These are phyloP conservation scores for Leucocoprinus sp. DNA, from an alignment of 768 basidiomycete species.

Conservation along the genomic window DNA sequence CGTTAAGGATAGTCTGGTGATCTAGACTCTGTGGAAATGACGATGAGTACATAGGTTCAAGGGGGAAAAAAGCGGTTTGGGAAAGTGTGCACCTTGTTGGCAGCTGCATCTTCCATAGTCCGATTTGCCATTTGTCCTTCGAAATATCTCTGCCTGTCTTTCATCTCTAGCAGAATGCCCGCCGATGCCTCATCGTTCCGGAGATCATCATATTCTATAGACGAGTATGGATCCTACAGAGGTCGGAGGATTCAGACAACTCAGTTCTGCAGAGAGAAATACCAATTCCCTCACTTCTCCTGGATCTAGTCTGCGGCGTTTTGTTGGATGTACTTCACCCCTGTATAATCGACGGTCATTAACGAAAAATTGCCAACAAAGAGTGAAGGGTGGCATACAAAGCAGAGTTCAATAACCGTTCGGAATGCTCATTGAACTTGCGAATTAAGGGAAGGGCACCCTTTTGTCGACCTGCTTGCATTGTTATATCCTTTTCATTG, in stretches of 20 bases:
- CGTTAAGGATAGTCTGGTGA: constrained; percentile 37
- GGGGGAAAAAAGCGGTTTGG: too few relatives aligned
- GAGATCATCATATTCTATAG: constrained; percentile 84
- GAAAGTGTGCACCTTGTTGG: constrained; percentile 25
- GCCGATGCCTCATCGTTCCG: constrained; percentile 55
- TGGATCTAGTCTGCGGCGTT: constrained; percentile 47
- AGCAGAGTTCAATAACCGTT: constrained; percentile 75
- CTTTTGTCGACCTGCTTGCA: constrained; percentile 89
- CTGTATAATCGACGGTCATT: constrained; percentile 22
- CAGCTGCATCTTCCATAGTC: constrained; percentile 20
- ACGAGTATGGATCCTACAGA: constrained; percentile 31
- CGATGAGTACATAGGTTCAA: too few relatives aligned
- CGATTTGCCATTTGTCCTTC: constrained; percentile 48
- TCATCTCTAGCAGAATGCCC: constrained; percentile 81
- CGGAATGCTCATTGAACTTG: constrained; percentile 97
- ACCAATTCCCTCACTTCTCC: constrained; percentile 28
- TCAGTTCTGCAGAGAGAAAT: background rate
- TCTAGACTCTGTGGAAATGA: constrained; percentile 33
- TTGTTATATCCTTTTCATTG: constrained; percentile 85
- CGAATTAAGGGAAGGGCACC: constrained; percentile 88
- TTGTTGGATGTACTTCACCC: constrained; percentile 49
- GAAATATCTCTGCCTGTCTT: constrained; percentile 76
- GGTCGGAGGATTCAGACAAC: constrained; percentile 4
- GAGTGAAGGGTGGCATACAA: constrained; percentile 39
- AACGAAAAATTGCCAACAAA: constrained; percentile 3